These are phyloP conservation scores for Gautieria morchelliformis DNA, from an alignment of 768 basidiomycete genomes.

Conservation along the genomic window DNA sequence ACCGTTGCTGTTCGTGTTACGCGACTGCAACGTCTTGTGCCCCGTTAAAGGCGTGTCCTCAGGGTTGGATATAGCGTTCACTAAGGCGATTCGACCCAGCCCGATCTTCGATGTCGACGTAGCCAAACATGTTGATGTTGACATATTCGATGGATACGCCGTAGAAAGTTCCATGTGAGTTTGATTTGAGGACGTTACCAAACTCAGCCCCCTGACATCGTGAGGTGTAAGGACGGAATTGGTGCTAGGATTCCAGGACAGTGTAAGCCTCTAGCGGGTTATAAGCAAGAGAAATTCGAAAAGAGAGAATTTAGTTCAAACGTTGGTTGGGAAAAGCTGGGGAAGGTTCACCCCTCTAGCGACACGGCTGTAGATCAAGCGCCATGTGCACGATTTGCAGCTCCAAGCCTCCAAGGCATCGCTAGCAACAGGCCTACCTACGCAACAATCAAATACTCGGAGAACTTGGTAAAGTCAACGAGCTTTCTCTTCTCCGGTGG, in stretches of 20 bases:
- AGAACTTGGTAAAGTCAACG: constrained; percentile 94
- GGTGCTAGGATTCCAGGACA: constrained; percentile 87
- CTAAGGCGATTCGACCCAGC: constrained; percentile 88
- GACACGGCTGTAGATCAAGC: constrained; percentile 87
- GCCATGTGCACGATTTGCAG: constrained; percentile 43
- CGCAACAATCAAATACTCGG: constrained; percentile 92
- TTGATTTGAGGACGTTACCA: constrained; percentile 91
- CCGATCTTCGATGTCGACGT: constrained; percentile 93
- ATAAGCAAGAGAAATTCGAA: too few relatives aligned
- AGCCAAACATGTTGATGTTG: constrained; percentile 79
- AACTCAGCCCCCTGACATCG: constrained; percentile 76
- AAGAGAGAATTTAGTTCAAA: constrained; percentile 19
- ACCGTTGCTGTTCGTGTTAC: constrained; percentile 98
- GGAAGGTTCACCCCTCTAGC: constrained; percentile 78
- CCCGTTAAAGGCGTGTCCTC: constrained; percentile 62
- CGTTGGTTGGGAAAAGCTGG: constrained; percentile 86
- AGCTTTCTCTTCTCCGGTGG: constrained; percentile 64
- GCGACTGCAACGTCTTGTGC: constrained; percentile 66
- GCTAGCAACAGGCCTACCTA: constrained; percentile 44
- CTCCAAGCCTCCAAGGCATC: constrained; percentile 28
- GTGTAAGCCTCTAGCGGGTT: constrained; percentile 66
- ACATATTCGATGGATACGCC: constrained; percentile 78
- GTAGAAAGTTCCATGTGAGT: constrained; percentile 98
- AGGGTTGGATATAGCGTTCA: constrained; percentile 84
- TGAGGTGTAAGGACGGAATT: constrained; percentile 92